Conservation (phyloP, 371 early-diverging fungal genomes). For the Mortierella sp. region DNA sequence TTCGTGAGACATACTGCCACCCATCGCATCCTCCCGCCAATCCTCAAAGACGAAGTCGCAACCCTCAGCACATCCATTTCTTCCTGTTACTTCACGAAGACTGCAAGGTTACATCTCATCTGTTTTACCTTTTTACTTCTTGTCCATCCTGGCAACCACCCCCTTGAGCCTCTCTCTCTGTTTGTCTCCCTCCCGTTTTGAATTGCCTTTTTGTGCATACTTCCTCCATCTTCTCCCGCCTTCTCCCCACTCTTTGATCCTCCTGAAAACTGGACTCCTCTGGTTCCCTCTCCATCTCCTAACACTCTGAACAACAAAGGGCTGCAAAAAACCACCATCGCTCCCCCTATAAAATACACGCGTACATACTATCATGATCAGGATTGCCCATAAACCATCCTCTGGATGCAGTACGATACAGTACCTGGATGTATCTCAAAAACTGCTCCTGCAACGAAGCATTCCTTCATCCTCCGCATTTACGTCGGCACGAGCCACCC, state of each 20-base stretch:
- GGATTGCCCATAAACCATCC: slow-evolving; percentile 30
- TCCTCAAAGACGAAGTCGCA: background rate
- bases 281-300: background rate
- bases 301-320: background rate
- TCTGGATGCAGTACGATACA: slow-evolving; percentile 11
- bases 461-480: slow-evolving; percentile 1
- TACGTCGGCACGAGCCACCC: background rate
- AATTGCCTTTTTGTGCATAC: background rate
- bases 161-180: background rate
- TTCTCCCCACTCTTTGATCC: background rate
- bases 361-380: slow-evolving; percentile 22
- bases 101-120: background rate
- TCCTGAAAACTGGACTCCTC: background rate
- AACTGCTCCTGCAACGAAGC: slow-evolving; percentile 10
- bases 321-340: background rate
- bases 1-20: too few relatives aligned
- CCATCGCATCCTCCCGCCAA: too few relatives aligned
- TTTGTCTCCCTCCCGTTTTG: background rate
- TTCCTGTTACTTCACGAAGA: background rate
- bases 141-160: background rate
- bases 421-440: slow-evolving; percentile 21
- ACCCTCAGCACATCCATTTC: background rate
- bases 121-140: background rate
- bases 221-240: background rate
- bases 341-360: background rate